These are phyloP conservation scores for Gillenia trifoliata DNA, from an alignment of 306 rosid species.

Conservation along the genomic window DNA sequence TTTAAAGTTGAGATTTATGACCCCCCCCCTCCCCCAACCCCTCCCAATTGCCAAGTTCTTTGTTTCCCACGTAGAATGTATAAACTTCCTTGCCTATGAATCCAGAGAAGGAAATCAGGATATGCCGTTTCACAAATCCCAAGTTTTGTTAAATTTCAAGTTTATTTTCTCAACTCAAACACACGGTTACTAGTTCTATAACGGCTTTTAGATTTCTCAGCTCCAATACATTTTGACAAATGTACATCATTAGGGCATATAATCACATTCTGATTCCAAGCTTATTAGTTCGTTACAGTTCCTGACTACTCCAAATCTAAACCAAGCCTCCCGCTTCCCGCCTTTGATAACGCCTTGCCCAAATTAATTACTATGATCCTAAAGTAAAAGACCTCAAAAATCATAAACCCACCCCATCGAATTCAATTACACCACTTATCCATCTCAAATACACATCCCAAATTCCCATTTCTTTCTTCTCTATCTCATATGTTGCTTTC, in stretches of 20 bases:
- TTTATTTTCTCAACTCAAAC: not conserved
- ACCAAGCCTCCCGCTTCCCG: not conserved
- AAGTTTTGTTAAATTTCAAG: not conserved
- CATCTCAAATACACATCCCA: slow-evolving; percentile 1
- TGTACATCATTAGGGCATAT: not conserved
- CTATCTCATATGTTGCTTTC: not conserved
- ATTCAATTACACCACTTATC: slow-evolving; percentile 1
- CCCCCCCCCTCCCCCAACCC: too few relatives aligned
- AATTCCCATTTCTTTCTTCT: not conserved
- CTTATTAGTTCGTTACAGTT: not conserved
- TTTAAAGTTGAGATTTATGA: not conserved
- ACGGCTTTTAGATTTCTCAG: not conserved
- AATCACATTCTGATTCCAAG: not conserved
- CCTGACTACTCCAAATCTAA: slow-evolving; percentile 5
- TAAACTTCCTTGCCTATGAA: not conserved
- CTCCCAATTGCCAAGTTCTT: not conserved
- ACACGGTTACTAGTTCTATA: not conserved
- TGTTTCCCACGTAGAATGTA: not conserved
- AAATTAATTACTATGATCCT: not conserved
- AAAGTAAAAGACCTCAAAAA: not conserved
- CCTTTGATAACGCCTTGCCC: not conserved
- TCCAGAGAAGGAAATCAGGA: not conserved
- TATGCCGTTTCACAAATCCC: not conserved
- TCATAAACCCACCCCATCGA: not conserved
- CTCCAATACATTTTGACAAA: not conserved